These are phyloP conservation scores for Aspergillus ellipticus DNA, from an alignment of 495 filamentous ascomycete genomes.

Conservation along the genomic window DNA sequence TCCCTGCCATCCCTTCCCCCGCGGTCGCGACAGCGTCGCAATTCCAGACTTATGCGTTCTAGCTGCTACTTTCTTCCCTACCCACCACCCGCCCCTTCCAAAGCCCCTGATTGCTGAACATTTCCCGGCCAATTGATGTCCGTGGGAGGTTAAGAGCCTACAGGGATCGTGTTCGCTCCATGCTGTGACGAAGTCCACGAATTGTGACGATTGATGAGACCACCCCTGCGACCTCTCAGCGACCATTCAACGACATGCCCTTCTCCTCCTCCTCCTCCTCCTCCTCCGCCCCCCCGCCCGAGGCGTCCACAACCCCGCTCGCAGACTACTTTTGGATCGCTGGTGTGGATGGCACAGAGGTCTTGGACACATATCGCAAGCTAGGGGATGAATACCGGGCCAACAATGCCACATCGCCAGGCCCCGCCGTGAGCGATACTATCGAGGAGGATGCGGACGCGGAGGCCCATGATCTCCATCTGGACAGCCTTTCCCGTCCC, in stretches of 20 bases:
- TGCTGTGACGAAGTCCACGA: slow-evolving; percentile 33
- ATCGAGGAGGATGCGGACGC: slow-evolving; percentile 78
- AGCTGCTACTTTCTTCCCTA: slow-evolving; percentile 5
- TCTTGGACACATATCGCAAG: slow-evolving; percentile 43
- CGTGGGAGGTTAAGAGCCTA: slow-evolving; percentile 12
- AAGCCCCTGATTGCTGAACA: slow-evolving; percentile 20
- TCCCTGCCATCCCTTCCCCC: neutral
- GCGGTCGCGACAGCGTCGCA: slow-evolving; percentile 21
- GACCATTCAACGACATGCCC: slow-evolving; percentile 20
- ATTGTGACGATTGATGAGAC: slow-evolving; percentile 25
- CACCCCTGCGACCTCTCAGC: slow-evolving; percentile 18
- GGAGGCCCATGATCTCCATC: slow-evolving; percentile 41
- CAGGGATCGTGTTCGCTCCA: slow-evolving; percentile 16
- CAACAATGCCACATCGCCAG: slow-evolving; percentile 40
- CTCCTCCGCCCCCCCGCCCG: slow-evolving; percentile 21
- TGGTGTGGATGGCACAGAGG: slow-evolving; percentile 70
- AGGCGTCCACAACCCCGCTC: slow-evolving; percentile 67
- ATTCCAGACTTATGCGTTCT: slow-evolving; percentile 21
- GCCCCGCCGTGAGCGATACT: slow-evolving; percentile 63
- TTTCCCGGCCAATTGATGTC: slow-evolving; percentile 18
- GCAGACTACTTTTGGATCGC: slow-evolving; percentile 99
- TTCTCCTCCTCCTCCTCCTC: slow-evolving; percentile 26
- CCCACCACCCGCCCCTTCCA: slow-evolving; percentile 8
- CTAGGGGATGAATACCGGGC: slow-evolving; percentile 52
- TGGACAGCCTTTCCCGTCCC: slow-evolving; percentile 43